phyloP scores from a whole-genome alignment of 2,329 filamentous ascomycete genomes.

The Hypomyces rosellus region DNA sequence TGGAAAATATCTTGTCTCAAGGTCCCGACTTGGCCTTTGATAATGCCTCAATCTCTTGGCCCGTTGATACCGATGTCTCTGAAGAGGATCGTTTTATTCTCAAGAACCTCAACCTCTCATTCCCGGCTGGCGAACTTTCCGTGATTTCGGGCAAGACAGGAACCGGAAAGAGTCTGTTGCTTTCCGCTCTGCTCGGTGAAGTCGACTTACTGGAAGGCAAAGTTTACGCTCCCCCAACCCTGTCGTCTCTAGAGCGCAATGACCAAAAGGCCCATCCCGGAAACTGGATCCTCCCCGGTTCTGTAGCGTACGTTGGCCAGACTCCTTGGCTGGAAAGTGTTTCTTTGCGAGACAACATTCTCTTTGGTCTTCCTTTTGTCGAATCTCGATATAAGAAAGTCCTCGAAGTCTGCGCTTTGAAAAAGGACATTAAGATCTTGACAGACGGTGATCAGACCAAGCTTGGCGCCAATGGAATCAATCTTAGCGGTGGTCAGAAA shows the following conservation, averaged over 20 bases:
- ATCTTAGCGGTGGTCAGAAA: constrained; percentile 75
- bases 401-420: constrained; percentile 64
- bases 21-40: constrained; percentile 59
- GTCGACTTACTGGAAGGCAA: constrained; percentile 60
- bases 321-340: constrained; percentile 84
- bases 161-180: constrained; percentile 68
- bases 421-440: constrained; percentile 70
- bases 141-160: constrained; percentile 74
- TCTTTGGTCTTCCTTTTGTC: constrained; percentile 68
- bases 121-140: constrained; percentile 63
- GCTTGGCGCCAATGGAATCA: constrained; percentile 79
- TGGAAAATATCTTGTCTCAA: constrained; percentile 45
- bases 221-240: constrained; percentile 49
- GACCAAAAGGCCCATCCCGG: constrained; percentile 55
- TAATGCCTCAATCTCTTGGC: constrained; percentile 67
- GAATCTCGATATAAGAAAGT: constrained; percentile 65
- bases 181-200: constrained; percentile 70
- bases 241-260: constrained; percentile 46
- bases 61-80: constrained; percentile 54
- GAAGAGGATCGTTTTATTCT: constrained; percentile 59
- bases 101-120: constrained; percentile 56
- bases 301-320: constrained; percentile 70
- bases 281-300: constrained; percentile 64
- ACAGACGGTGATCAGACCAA: constrained; percentile 72
- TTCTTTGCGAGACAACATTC: constrained; percentile 69